Percentiles rank a stretch among this genome's conserved stretches.
Evolutionary conservation across 257 asterid genomes (phyloP).

Genomic region (Salvia hispanica): DNA sequence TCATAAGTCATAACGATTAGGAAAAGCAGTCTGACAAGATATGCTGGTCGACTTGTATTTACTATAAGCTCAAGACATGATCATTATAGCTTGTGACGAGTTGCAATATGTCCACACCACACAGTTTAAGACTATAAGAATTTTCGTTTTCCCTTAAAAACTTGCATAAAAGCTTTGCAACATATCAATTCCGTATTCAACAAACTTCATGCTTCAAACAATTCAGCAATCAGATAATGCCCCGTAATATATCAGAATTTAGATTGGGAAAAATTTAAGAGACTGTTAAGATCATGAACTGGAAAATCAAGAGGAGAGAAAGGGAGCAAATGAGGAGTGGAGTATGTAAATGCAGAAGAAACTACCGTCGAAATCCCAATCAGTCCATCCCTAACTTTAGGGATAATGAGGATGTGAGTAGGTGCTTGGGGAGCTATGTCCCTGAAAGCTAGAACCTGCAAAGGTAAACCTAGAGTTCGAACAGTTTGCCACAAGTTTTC

Average conservation of each 20-base stretch:
- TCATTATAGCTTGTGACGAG: background rate
- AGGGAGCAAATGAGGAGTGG: background rate
- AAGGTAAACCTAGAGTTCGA: too few species aligned
- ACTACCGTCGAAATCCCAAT: constrained; percentile 72
- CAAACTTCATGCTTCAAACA: background rate
- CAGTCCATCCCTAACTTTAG: constrained; percentile 80
- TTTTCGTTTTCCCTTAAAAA: background rate
- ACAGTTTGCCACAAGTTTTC: background rate
- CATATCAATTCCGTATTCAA: background rate
- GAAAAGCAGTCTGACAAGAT: background rate
- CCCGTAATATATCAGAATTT: constrained; percentile 4
- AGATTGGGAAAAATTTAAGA: background rate
- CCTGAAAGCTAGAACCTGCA: constrained; percentile 96
- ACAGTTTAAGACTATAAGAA: background rate
- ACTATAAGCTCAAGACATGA: background rate
- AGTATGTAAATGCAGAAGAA: background rate
- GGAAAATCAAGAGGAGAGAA: background rate
- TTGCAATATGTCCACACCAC: background rate
- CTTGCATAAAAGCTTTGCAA: background rate
- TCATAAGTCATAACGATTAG: background rate
- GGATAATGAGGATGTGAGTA: constrained; percentile 75
- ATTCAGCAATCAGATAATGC: background rate
- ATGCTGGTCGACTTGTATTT: too few species aligned
- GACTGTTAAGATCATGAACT: background rate
- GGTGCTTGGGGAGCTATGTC: constrained; percentile 89